These are phyloP conservation scores for Nakazawaea ernobii DNA, from an alignment of 805 yeast species.

Conservation along the genomic window DNA sequence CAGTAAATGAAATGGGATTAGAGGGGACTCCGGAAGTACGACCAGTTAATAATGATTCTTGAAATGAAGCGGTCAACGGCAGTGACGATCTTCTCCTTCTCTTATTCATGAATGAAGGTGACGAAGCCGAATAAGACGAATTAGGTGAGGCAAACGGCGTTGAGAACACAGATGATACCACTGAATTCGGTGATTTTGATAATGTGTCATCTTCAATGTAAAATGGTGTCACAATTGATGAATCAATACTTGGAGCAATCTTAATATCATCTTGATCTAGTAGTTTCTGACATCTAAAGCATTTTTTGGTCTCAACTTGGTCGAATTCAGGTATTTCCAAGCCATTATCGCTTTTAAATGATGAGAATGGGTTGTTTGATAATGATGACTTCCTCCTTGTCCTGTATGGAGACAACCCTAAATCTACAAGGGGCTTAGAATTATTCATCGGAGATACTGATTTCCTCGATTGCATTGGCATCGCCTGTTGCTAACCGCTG, in stretches of 20 bases:
- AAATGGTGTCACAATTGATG: not conserved
- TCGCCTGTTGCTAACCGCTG: not conserved
- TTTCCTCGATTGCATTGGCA: not conserved
- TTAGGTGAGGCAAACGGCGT: conserved; percentile 3
- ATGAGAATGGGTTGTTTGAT: not conserved
- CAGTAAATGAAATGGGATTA: conserved; percentile 20
- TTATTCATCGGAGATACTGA: not conserved
- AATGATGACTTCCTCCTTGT: conserved; percentile 7
- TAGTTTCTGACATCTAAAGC: conserved; percentile 3
- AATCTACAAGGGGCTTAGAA: not conserved
- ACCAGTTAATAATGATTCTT: conserved; percentile 19
- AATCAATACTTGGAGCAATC: not conserved
- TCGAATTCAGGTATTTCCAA: not conserved
- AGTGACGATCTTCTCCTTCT: conserved; percentile 3
- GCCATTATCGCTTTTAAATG: not conserved
- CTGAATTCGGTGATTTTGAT: not conserved
- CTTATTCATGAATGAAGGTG: not conserved
- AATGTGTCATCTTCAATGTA: not conserved
- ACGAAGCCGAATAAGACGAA: not conserved
- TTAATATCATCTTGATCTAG: not conserved
- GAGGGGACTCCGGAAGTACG: conserved; percentile 17
- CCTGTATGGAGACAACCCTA: not conserved
- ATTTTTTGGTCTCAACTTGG: not conserved
- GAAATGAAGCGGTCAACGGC: conserved; percentile 13
- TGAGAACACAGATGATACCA: not conserved